Evolutionary conservation across 169 alveolate species (phyloP), one percentile per base, ranked within the genome.

Genomic region (Plasmodium berghei): DNA sequence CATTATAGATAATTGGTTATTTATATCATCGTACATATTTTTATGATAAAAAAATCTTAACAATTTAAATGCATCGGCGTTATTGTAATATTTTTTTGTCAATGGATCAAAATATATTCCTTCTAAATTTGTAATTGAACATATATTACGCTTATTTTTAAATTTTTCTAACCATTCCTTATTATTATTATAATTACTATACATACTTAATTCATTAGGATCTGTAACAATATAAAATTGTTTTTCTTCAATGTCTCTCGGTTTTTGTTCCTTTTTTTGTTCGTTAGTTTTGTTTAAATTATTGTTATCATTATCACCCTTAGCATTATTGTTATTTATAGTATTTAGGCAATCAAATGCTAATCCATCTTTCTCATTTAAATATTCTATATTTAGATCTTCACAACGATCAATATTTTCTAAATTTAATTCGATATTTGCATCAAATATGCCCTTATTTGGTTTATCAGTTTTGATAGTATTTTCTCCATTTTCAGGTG

Each of bases 61-160:
- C 14, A 48, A 34, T 59, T 86, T 86, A 58, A 86, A 86, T 46
- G 87, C 86, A n/a, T 63, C 63, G 45, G 73, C 72, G 34, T 86
- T 72, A 59, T 71, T 58, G 22, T 64, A 86, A 86, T 86, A 86
- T 69, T 69, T 56, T 86, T 72, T 26, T 18, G 91, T 86, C 72
- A 86, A 55, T 9, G 91, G 91, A 18, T 86, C 91, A 66, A 86
- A 86, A 71, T 86, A 86, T 42, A 48, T 69, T 34, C 91, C 91
- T 72, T 86, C 91, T 9, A 86, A 86, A 86, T 86, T 86, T 40
- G 87, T 86, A 42, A 86, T 71, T 8, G 91, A 74, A 49, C 91
- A 86, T 52, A 86, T 6, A 9, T 66, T 69, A 28, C 72, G 70
- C 61, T 56, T 59, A 86, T 86, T 86, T 86, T 63, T 70, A 9